Evolutionary conservation across 2,329 filamentous ascomycete species (phyloP), one percentile per base, ranked within the genome.

Genomic region (Phyllachora maydis): DNA sequence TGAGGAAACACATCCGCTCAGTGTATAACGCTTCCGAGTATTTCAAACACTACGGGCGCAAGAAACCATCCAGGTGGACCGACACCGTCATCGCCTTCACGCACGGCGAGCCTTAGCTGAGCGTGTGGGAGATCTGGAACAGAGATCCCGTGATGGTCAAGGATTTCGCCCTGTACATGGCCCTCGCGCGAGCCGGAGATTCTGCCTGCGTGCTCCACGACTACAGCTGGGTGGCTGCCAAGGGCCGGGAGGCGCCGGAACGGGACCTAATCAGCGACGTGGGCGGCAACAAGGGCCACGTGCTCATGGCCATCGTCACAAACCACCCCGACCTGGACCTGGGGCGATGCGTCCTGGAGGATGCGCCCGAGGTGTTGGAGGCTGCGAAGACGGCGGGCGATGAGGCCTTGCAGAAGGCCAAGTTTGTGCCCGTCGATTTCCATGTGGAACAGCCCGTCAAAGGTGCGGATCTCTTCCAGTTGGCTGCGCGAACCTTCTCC

Each of bases 261-360:
- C 29, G 41, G 4, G 18, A 28, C 0, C 22, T 45, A 5, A 26
- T 48, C 11, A 41, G 48, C 4, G 42, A 49, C 26, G 38, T 49
- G 11, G 45, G 45, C 12, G 43, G 42, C 16, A 35, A 43, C 4
- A 39, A 35, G 20, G 44, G 45, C 2, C 39, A 46, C 16, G 29
- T 32, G 3, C 22, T 46, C 16, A 32, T 32, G 28, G 34, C 33
- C 1, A 35, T 47, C 19, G 30, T 30, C 16, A 21, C 33, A n/a
- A 33, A 35, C 18, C 37, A 35, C 10, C 30, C 35, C 3, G 39
- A 32, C 11, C 27, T 47, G 6, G 30, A 33, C 1, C 18, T 28
- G 5, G 29, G 31, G 5, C 37, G 42, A 5, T 46, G 42, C 23
- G 36, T 44, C 3, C 26, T 46, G 16, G 33, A 49, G 19, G 45